These are phyloP conservation scores for Penicillium daleae DNA, from an alignment of 495 filamentous ascomycete species.

Conservation along the genomic window DNA sequence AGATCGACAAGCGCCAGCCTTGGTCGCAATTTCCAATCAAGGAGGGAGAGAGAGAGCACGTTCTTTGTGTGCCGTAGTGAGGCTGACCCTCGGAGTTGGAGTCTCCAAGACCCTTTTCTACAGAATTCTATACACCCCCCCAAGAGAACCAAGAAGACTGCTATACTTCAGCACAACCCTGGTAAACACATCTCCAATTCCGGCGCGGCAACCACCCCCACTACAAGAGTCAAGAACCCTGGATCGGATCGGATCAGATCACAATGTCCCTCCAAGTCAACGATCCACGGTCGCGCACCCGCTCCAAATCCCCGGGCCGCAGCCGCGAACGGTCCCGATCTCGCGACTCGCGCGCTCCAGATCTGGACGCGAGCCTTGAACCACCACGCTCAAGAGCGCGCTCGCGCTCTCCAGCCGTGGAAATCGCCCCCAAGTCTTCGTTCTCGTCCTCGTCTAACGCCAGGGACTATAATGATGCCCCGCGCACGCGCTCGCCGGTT, in stretches of 20 bases:
- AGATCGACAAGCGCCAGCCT: slow-evolving; percentile 14
- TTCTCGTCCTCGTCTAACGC: no score
- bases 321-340: slow-evolving; percentile 52
- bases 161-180: slow-evolving; percentile 11
- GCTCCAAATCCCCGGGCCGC: slow-evolving; percentile 62
- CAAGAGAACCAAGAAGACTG: background rate
- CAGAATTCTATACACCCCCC: background rate
- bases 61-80: background rate
- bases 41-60: background rate
- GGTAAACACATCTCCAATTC: slow-evolving; percentile 29
- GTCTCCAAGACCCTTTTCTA: no score
- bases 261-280: slow-evolving; percentile 58
- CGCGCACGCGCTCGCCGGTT: slow-evolving; percentile 27
- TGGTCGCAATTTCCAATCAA: background rate
- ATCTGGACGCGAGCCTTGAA: background rate
- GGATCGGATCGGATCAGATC: slow-evolving; percentile 18
- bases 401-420: slow-evolving; percentile 25
- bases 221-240: background rate
- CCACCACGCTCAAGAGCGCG: slow-evolving; percentile 18
- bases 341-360: slow-evolving; percentile 47
- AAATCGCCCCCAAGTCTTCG: slow-evolving; percentile 25
- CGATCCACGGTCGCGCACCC: slow-evolving; percentile 61
- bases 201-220: slow-evolving; percentile 13
- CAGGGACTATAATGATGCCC: slow-evolving; percentile 29
- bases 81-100: background rate